phyloP scores from a whole-genome alignment of 1,284 basidiomycete species.

The Ustilago sp. region DNA sequence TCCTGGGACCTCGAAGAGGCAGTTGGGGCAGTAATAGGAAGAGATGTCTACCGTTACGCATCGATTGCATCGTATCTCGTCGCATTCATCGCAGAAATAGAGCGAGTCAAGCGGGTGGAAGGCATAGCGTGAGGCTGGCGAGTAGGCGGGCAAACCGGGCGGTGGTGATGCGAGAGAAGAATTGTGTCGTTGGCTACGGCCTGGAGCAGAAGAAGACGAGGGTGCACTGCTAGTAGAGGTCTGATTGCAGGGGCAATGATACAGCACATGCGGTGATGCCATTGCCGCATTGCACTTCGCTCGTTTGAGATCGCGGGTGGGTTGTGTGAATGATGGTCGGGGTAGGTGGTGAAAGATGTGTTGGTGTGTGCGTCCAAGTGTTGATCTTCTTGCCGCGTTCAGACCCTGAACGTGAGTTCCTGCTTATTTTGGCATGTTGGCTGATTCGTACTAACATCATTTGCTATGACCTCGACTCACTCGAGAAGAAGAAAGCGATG shows the following conservation, averaged over 20 bases:
- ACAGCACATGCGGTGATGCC: slow-evolving; percentile 41
- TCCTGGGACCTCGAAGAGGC: slow-evolving; percentile 97
- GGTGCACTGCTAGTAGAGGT: background rate
- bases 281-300: background rate
- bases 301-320: background rate
- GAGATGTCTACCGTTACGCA: slow-evolving; percentile 93
- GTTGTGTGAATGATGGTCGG: background rate
- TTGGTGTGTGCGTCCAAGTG: slow-evolving; percentile 21
- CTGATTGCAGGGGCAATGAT: slow-evolving; percentile 46
- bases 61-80: slow-evolving; percentile 88
- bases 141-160: slow-evolving; percentile 37
- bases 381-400: slow-evolving; percentile 17
- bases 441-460: background rate
- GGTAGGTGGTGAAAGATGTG: background rate
- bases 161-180: slow-evolving; percentile 23
- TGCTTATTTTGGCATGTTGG: background rate
- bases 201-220: slow-evolving; percentile 5
- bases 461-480: background rate
- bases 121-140: slow-evolving; percentile 46
- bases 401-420: background rate
- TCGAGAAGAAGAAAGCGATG: slow-evolving; percentile 4
- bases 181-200: background rate
- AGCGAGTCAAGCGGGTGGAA: slow-evolving; percentile 82
- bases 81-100: slow-evolving; percentile 99
- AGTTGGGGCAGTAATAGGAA: slow-evolving; percentile 97